phyloP scores from a whole-genome alignment of 1,139 yeast genomes.

The Yamadazyma songkhlaensis region DNA sequence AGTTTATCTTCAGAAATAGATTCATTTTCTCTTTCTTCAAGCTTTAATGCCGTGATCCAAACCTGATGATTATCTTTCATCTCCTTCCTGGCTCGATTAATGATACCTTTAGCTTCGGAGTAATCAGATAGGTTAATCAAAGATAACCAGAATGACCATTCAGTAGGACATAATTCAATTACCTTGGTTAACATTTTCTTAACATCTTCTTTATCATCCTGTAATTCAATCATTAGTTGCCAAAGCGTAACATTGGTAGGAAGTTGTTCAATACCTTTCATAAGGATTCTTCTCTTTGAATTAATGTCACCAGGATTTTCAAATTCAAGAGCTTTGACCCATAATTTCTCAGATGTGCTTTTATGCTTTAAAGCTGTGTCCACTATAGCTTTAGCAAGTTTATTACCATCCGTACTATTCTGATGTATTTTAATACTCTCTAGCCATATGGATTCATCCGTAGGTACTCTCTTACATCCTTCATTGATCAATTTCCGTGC shows the following conservation, averaged over 20 bases:
- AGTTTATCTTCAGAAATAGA: constrained; percentile 33
- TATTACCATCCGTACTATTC: constrained; percentile 36
- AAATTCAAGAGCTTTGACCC: constrained; percentile 69
- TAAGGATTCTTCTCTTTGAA: constrained; percentile 54
- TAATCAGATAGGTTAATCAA: constrained; percentile 44
- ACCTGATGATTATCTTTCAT: constrained; percentile 52
- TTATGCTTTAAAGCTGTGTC: constrained; percentile 64
- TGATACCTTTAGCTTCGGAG: constrained; percentile 48
- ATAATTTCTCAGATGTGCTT: constrained; percentile 56
- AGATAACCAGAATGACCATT: constrained; percentile 63
- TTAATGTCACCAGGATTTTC: constrained; percentile 49
- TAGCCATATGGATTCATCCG: constrained; percentile 75
- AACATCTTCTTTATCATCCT: constrained; percentile 47
- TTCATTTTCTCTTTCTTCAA: constrained; percentile 58
- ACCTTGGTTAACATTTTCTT: constrained; percentile 63
- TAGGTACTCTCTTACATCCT: constrained; percentile 72
- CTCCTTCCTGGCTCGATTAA: constrained; percentile 59
- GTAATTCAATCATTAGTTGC: constrained; percentile 50
- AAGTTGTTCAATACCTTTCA: constrained; percentile 55
- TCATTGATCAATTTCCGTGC: constrained; percentile 65
- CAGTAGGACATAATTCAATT: constrained; percentile 61
- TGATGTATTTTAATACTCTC: constrained; percentile 70
- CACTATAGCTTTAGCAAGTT: constrained; percentile 52
- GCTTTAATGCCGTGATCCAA: constrained; percentile 69
- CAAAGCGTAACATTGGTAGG: constrained; percentile 52